These are phyloP conservation scores for Cyclostephanos tholiformis DNA, from an alignment of 108 stramenopile genomes.

Conservation along the genomic window DNA sequence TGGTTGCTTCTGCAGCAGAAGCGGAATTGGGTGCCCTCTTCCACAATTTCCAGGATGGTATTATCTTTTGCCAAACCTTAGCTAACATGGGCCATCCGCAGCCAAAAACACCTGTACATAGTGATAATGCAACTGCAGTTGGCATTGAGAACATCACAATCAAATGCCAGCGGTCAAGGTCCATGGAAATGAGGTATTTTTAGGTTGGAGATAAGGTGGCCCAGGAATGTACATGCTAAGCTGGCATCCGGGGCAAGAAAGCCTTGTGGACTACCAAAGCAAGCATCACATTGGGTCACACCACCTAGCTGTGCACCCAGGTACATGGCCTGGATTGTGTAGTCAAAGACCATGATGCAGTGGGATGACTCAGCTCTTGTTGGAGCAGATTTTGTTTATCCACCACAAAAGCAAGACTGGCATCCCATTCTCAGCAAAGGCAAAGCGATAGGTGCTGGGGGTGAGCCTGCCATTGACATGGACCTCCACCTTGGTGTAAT, in stretches of 20 bases:
- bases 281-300: background rate
- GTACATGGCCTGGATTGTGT: no score
- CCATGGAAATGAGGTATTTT: background rate
- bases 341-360: no score
- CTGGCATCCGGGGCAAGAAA: background rate
- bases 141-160: background rate
- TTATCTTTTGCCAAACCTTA: background rate
- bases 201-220: background rate
- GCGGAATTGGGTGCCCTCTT: background rate
- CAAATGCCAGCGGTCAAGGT: background rate
- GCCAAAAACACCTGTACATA: background rate
- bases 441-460: no score
- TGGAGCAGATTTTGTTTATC: no score
- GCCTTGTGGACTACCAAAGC: background rate
- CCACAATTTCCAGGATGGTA: background rate
- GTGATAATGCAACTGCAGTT: conserved; percentile 1
- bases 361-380: no score
- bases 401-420: no score
- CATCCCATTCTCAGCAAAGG: no score
- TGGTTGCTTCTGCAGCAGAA: background rate
- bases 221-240: background rate
- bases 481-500: no score
- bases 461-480: no score
- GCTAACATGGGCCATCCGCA: background rate
- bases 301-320: background rate